These are phyloP conservation scores for Euphorbia peplus DNA, from an alignment of 345 rosid species.

Conservation along the genomic window DNA sequence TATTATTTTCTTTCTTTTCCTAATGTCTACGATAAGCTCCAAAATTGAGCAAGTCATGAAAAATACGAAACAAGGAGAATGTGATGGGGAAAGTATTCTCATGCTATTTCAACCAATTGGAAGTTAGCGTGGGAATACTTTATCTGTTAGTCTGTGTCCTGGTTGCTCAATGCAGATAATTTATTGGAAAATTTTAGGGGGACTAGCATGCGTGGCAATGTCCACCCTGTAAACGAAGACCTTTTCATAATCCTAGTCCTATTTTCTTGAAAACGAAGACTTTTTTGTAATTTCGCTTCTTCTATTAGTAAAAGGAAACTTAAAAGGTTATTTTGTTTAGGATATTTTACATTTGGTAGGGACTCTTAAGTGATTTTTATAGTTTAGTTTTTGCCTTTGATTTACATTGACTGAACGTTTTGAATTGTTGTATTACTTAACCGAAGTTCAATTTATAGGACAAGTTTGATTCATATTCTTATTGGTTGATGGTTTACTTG, in stretches of 20 bases:
- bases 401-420: not conserved
- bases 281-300: not conserved
- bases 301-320: not conserved
- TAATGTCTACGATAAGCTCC: not conserved
- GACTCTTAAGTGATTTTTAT: not conserved
- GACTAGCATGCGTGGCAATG: not conserved
- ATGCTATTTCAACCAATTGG: not conserved
- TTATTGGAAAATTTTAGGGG: not conserved
- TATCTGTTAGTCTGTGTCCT: not conserved
- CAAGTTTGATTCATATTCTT: conserved; percentile 12
- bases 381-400: not conserved
- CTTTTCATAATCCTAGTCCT: not conserved
- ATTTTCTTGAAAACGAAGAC: not conserved
- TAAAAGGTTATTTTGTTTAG: not conserved
- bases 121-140: not conserved
- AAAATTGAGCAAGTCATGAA: conserved; percentile 1
- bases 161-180: no score
- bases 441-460: not conserved
- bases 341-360: not conserved
- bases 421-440: not conserved
- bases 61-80: not conserved
- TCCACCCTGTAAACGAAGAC: not conserved
- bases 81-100: not conserved
- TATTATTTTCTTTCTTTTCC: not conserved
- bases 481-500: conserved; percentile 34